phyloP scores from a whole-genome alignment of 2,329 filamentous ascomycete genomes.

The Penicillium sclerotiorum region DNA sequence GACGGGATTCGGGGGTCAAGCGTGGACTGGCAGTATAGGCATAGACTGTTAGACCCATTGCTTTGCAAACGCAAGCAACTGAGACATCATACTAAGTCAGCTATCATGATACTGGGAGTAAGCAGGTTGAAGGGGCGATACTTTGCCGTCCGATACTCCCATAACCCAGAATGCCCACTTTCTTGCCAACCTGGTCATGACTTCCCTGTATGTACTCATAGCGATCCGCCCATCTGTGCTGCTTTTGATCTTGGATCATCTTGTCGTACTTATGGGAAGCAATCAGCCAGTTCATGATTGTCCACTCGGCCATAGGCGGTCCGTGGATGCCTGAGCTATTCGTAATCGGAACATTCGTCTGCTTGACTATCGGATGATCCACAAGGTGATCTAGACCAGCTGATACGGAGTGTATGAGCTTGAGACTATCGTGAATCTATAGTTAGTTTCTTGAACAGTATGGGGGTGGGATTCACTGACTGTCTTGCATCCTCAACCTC shows the following conservation, averaged over 20 bases:
- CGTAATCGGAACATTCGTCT: slow-evolving; percentile 56
- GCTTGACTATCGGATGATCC: slow-evolving; percentile 56
- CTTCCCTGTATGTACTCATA: slow-evolving; percentile 29
- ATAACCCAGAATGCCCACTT: slow-evolving; percentile 64
- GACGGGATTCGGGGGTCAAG: slow-evolving; percentile 65
- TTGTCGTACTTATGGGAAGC: slow-evolving; percentile 57
- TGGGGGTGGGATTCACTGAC: slow-evolving; percentile 19
- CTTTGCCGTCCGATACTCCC: slow-evolving; percentile 65
- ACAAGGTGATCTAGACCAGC: slow-evolving; percentile 61
- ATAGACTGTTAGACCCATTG: slow-evolving; percentile 71
- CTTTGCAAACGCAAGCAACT: slow-evolving; percentile 61
- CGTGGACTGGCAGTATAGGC: slow-evolving; percentile 74
- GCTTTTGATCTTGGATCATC: slow-evolving; percentile 60
- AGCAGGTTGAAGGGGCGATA: too few species aligned
- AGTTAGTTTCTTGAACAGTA: background rate
- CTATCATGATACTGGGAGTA: too few species aligned
- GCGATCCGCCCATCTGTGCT: slow-evolving; percentile 52
- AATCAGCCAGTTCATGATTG: slow-evolving; percentile 62
- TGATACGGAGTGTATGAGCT: slow-evolving; percentile 60
- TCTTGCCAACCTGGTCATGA: slow-evolving; percentile 60
- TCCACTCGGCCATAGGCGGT: slow-evolving; percentile 69
- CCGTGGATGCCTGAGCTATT: slow-evolving; percentile 61
- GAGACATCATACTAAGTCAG: background rate
- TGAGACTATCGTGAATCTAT: slow-evolving; percentile 32
- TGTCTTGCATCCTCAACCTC: slow-evolving; percentile 30